A percentile compares a stretch with the other conserved stretches of the same genome.
Conservation (phyloP, 352 stramenopile species). For the Ochromonadaceae sp. region DNA sequence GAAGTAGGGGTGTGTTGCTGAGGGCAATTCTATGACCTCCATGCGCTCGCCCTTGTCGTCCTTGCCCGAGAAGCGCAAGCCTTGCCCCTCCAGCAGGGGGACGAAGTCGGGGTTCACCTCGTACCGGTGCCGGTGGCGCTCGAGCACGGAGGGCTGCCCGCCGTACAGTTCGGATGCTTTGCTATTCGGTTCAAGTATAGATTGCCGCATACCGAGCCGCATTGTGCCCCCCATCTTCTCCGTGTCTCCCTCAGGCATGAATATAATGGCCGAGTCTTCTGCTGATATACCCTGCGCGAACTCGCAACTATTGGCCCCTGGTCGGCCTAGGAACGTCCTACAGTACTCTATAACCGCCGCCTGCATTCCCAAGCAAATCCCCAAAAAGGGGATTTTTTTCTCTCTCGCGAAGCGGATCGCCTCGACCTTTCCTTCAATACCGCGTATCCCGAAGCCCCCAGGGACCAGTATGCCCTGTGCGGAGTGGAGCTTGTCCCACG, state of each 20-base stretch:
- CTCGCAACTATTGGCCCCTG: slow-evolving; percentile 21
- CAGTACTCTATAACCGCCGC: slow-evolving; percentile 37
- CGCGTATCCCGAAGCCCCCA: slow-evolving; percentile 75
- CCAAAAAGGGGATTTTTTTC: slow-evolving; percentile 71
- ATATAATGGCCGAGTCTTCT: slow-evolving; percentile 87
- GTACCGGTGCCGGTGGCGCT: slow-evolving; percentile 93
- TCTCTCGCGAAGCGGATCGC: slow-evolving; percentile 71
- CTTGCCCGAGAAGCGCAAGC: slow-evolving; percentile 91
- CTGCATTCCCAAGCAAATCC: slow-evolving; percentile 71
- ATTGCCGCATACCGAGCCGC: slow-evolving; percentile 88
- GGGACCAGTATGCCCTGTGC: slow-evolving; percentile 62
- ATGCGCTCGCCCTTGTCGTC: slow-evolving; percentile 92
- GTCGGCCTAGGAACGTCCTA: slow-evolving; percentile 7
- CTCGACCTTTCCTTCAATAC: slow-evolving; percentile 27
- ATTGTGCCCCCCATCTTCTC: slow-evolving; percentile 98
- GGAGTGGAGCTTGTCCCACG: slow-evolving; percentile 63
- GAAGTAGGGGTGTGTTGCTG: slow-evolving; percentile 85
- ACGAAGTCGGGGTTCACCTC: slow-evolving; percentile 93
- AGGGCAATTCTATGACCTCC: slow-evolving; percentile 44
- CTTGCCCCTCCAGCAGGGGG: slow-evolving; percentile 38
- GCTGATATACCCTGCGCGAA: slow-evolving; percentile 21
- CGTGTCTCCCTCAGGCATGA: slow-evolving; percentile 98
- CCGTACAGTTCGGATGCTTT: slow-evolving; percentile 6
- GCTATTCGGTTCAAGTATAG: slow-evolving; percentile 34
- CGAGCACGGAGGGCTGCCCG: slow-evolving; percentile 50